phyloP scores from a whole-genome alignment of 2,329 filamentous ascomycete species.

The Clonostachys byssicola region DNA sequence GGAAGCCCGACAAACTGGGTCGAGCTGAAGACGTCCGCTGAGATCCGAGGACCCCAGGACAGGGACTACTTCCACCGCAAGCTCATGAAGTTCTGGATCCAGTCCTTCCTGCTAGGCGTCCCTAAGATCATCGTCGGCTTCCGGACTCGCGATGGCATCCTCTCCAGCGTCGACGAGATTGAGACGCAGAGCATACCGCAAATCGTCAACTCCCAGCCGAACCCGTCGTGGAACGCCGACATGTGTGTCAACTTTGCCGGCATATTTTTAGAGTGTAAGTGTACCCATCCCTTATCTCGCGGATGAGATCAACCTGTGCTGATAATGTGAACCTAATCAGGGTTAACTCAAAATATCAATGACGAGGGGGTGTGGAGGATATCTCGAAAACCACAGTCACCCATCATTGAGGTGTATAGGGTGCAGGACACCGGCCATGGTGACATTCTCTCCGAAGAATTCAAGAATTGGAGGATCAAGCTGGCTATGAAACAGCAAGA shows the following conservation, averaged over 20 bases:
- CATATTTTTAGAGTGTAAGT: conserved; percentile 71
- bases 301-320: not conserved
- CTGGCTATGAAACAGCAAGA: conserved; percentile 24
- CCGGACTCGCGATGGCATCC: conserved; percentile 65
- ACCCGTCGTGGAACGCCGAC: conserved; percentile 82
- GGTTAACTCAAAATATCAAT: conserved; percentile 57
- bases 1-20: conserved; percentile 82
- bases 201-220: conserved; percentile 63
- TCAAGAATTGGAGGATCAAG: conserved; percentile 70
- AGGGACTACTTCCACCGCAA: conserved; percentile 80
- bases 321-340: conserved; percentile 28
- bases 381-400: conserved; percentile 56
- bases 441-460: conserved; percentile 70
- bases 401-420: conserved; percentile 68
- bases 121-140: conserved; percentile 91
- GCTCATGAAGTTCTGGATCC: conserved; percentile 93
- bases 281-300: not conserved
- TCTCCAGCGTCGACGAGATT: conserved; percentile 72
- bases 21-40: conserved; percentile 86
- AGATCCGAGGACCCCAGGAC: conserved; percentile 64
- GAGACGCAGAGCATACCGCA: conserved; percentile 76
- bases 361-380: conserved; percentile 82
- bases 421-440: conserved; percentile 73
- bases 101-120: conserved; percentile 90
- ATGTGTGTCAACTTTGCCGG: conserved; percentile 88